A percentile compares a stretch with the other conserved stretches of the same genome.
Conservation (phyloP, 148 eudicot species). For the Heliosperma pusillum region DNA sequence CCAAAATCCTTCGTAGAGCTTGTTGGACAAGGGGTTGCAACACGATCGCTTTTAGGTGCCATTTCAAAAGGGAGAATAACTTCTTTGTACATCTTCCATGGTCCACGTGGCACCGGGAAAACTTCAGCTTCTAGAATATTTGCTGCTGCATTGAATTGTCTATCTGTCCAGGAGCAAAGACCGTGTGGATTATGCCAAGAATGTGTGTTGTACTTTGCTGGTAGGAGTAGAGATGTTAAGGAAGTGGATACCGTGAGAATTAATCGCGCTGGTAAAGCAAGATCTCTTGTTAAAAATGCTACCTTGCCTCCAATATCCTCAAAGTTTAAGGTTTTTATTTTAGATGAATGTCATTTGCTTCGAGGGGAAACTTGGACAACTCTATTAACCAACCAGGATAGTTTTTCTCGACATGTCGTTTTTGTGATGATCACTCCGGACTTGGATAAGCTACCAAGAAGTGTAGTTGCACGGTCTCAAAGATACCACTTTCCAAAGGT, state of each 20-base stretch:
- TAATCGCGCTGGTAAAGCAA: constrained; percentile 49
- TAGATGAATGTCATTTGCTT: constrained; percentile 91
- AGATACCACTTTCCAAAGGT: constrained; percentile 67
- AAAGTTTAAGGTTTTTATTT: constrained; percentile 66
- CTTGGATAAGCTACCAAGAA: constrained; percentile 67
- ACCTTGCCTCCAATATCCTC: constrained; percentile 65
- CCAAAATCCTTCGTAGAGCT: constrained; percentile 75
- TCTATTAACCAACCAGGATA: constrained; percentile 48
- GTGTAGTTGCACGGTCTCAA: constrained; percentile 59
- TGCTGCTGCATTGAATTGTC: constrained; percentile 93
- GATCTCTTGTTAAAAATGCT: constrained; percentile 59
- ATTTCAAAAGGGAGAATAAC: constrained; percentile 56
- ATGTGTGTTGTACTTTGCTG: constrained; percentile 68
- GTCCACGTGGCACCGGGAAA: constrained; percentile 93
- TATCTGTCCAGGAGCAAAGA: constrained; percentile 43
- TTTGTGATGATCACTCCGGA: constrained; percentile 86
- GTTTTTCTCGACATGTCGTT: constrained; percentile 60
- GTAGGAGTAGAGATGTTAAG: constrained; percentile 76
- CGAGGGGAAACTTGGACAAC: constrained; percentile 67
- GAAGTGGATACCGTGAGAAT: constrained; percentile 80
- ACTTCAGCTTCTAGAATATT: constrained; percentile 83
- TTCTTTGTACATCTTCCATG: constrained; percentile 77
- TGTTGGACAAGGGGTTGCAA: constrained; percentile 67
- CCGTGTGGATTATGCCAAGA: constrained; percentile 91
- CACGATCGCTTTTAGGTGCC: constrained; percentile 68